Percentiles rank a stretch among this genome's conserved stretches.
Evolutionary conservation across 805 yeast species (phyloP).

Genomic region (Kuraishia borneana): DNA sequence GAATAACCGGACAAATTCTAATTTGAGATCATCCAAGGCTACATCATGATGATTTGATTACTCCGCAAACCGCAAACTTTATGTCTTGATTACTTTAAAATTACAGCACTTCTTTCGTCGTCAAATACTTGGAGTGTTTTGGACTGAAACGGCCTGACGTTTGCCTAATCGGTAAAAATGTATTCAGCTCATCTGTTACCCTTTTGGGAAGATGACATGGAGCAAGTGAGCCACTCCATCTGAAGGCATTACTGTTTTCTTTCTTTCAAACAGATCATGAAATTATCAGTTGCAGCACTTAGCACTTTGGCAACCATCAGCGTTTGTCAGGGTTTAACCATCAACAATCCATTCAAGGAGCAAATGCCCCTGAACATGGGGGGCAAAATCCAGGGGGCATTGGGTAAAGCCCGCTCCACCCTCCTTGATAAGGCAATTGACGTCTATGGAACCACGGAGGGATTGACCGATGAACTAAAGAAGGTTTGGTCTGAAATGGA

Average conservation of each 20-base stretch:
- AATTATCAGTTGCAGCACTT: neutral
- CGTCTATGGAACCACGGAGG: constrained; percentile 24
- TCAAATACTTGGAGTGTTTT: no score
- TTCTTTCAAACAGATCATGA: neutral
- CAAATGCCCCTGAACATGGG: constrained; percentile 2
- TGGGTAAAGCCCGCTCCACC: neutral
- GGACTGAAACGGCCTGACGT: no score
- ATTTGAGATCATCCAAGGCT: no score
- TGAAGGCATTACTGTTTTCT: neutral
- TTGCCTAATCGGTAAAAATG: no score
- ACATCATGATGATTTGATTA: no score
- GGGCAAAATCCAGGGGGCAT: neutral
- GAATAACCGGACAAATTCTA: no score
- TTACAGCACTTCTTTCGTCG: no score
- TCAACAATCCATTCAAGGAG: neutral
- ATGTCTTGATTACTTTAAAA: no score
- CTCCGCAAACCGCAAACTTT: no score
- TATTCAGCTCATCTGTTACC: no score
- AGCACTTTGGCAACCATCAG: neutral
- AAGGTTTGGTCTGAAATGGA: constrained; percentile 56
- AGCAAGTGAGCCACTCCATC: no score
- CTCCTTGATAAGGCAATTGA: constrained; percentile 1
- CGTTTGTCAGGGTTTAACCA: neutral
- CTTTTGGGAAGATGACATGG: no score
- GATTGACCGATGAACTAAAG: constrained; percentile 37